Conservation (phyloP, 108 stramenopile genomes). For the Conticribra guillardii region DNA sequence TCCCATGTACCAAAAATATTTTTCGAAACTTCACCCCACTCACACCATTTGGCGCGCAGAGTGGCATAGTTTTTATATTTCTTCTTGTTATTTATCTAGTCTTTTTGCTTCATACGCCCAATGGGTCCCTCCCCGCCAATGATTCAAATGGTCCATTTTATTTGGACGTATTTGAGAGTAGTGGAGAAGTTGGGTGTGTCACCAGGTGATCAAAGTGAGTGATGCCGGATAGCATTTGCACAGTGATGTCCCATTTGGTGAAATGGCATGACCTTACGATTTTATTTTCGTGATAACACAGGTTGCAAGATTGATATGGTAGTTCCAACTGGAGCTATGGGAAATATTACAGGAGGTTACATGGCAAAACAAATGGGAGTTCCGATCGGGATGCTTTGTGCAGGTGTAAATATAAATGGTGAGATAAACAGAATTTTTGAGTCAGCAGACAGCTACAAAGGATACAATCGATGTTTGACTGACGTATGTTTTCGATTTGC, state of each 20-base stretch:
- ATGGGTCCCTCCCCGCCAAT: too few species aligned
- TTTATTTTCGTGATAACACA: not conserved
- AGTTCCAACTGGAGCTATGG: conserved; percentile 93
- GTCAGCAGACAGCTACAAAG: too few species aligned
- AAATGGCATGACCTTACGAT: too few species aligned
- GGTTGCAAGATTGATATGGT: conserved; percentile 67
- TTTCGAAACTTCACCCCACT: too few species aligned
- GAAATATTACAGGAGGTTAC: conserved; percentile 78
- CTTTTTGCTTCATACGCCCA: too few species aligned
- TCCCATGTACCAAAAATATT: too few species aligned
- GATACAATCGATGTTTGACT: too few species aligned
- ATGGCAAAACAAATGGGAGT: conserved; percentile 84
- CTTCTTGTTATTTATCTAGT: too few species aligned
- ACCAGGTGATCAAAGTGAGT: conserved; percentile 45
- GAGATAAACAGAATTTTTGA: not conserved
- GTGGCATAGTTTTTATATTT: too few species aligned
- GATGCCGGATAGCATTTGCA: not conserved
- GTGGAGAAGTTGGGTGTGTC: conserved; percentile 48
- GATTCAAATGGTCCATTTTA: conserved; percentile 86
- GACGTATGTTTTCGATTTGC: too few species aligned
- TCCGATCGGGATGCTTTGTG: conserved; percentile 67
- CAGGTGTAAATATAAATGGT: conserved; percentile 84
- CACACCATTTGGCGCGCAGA: too few species aligned
- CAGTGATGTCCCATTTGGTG: not conserved
- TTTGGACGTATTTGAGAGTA: conserved; percentile 86